Evolutionary conservation across 1,139 yeast species (phyloP), one percentile per base, ranked within the genome.

Genomic region (Yamadazyma dendronema): DNA sequence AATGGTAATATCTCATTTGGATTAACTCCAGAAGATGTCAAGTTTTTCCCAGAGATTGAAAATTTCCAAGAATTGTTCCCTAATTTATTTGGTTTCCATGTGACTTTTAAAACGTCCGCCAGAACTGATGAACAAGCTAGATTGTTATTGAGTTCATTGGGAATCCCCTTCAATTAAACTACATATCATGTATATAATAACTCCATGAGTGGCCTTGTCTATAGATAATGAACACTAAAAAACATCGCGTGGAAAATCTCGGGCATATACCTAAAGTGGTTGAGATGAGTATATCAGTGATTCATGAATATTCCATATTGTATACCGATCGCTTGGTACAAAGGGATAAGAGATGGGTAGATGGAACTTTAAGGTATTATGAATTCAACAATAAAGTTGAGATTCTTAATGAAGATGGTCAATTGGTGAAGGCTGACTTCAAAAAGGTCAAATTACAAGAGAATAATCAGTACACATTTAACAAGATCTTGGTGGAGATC

Each of bases 121-220:
- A 89, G 88, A 62, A 83, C 89, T 21, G 97, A 90, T 57, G 80
- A 81, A 29, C 95, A 88, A 54, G 97, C 97, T n/a, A 79, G 95
- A 60, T 79, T 85, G 19, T 71, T 92, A 52, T 66, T 92, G 44
- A 84, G 95, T 57, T 83, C 89, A 3, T 74, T 81, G 51, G 96
- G 96, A 11, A 62, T 92, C 44, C 95, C 96, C 37, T 87, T 92
- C 68, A 45, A 52, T 32, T 43, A 38, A 35, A 15, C 19, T 7
- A 19, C 9, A 19, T 6, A 19, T 19, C 22, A 9, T 33, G 41
- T 41, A 31, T 31, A 40, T 43, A 44, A 29, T 30, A 12, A 28
- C 27, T 24, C 13, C 6, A 19, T 19, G 22, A 12, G 23, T 21
- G 23, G 7, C 10, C 23, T 21, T n/a, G 12, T 24, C 13, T 24